Base-by-base conservation (phyloP, 805 yeast species). In the Vanderwaltozyma tropicalis region DNA sequence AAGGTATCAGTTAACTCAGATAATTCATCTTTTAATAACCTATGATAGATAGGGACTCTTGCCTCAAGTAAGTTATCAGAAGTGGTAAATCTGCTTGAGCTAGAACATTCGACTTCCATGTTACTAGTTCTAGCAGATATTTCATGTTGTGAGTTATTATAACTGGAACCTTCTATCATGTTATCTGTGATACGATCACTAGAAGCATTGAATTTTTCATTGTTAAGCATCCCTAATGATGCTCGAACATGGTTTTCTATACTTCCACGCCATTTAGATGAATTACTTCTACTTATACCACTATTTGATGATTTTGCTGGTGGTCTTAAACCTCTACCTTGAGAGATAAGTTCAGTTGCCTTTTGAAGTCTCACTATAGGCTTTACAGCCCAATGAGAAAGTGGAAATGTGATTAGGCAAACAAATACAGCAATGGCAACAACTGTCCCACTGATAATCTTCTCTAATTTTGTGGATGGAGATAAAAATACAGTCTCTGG, bases 1-100 rank as follows among this genome's bases (percentile, higher is more conserved):
- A 88, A 89, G 0, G 95, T 89, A 30, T 80, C 88, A 0, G 95
- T 79, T 26, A 89, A 65, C 49, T 87, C 95, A 0, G 89, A 80
- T 33, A 89, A 68, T 61, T 89, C 98, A 64, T 92, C 96, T 31
- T 74, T 67, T 51, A 82, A 74, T 19, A 79, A 47, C 32, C 79
- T 64, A 57, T 75, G 46, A 33, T 63, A 47, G 50, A 61, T 63
- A 0, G 79, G 76, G 1, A 72, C 67, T 37, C 67, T 55, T 2
- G 67, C 68, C 38, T 59, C 57, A 20, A 58, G 54, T 25, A 65
- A 43, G 29, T 62, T 63, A 11, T 56, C 47, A 3, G 67, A 53
- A 5, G 61, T 55, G 5, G 52, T 45, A 40, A 47, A 35, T 31
- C 42, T 35, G 29, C 45, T 44, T 2, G 39, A 37, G 12, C 25